Percentiles rank a stretch among this genome's conserved stretches.
phyloP scores from a whole-genome alignment of 1,139 yeast genomes.

The Geotrichum cucujoidarum region DNA sequence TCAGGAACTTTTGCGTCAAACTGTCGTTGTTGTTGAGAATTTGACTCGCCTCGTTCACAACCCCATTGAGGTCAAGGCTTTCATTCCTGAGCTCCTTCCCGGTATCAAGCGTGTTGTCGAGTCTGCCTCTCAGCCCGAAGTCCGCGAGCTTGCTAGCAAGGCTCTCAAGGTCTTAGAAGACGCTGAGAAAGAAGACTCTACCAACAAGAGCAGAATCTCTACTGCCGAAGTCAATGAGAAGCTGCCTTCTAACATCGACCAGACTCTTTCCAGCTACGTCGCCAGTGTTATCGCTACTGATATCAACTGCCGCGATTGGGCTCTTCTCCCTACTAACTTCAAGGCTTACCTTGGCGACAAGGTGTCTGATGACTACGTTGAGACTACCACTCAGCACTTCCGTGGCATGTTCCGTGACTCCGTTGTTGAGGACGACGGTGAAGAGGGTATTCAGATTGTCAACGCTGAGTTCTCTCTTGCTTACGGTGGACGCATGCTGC shows the following conservation, averaged over 20 bases:
- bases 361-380: slow-evolving; percentile 43
- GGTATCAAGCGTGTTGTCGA: slow-evolving; percentile 84
- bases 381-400: slow-evolving; percentile 48
- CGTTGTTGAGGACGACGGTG: slow-evolving; percentile 54
- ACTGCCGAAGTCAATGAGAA: slow-evolving; percentile 45
- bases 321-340: slow-evolving; percentile 54
- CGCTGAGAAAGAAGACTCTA: slow-evolving; percentile 66
- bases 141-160: slow-evolving; percentile 85
- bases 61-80: slow-evolving; percentile 83
- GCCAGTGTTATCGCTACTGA: slow-evolving; percentile 56
- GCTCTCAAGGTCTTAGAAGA: slow-evolving; percentile 77
- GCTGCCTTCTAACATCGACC: slow-evolving; percentile 31
- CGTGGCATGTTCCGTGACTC: slow-evolving; percentile 58
- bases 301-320: slow-evolving; percentile 91
- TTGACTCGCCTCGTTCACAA: slow-evolving; percentile 92
- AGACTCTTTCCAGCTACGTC: slow-evolving; percentile 47
- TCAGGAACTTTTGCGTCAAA: slow-evolving; percentile 93
- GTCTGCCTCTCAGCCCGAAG: slow-evolving; percentile 94
- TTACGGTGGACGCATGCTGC: slow-evolving; percentile 93
- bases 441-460: slow-evolving; percentile 82
- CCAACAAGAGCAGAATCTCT: slow-evolving; percentile 70
- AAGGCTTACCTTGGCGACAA: slow-evolving; percentile 35
- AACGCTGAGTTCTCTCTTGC: slow-evolving; percentile 94
- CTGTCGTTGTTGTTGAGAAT: slow-evolving; percentile 93
- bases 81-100: slow-evolving; percentile 80